A percentile compares a stretch with the other conserved stretches of the same genome.
Evolutionary conservation across 805 yeast genomes (phyloP).

Genomic region (Metschnikowia similis): DNA sequence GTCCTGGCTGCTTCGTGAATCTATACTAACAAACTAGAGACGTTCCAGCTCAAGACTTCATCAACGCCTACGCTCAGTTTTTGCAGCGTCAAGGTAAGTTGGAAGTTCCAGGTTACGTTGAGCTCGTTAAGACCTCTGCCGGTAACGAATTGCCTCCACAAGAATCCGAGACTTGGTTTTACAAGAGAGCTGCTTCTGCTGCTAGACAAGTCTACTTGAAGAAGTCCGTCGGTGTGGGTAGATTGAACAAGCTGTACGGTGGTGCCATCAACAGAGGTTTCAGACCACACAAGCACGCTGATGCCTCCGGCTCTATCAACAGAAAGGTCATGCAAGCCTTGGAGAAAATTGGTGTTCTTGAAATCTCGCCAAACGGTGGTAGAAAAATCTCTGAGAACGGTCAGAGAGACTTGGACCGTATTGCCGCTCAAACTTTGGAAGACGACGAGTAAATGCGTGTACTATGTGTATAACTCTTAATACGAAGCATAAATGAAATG

Average conservation of each 20-base stretch:
- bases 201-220: conserved; percentile 99
- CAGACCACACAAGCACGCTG: conserved; percentile 97
- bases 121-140: conserved; percentile 97
- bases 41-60: conserved; percentile 99
- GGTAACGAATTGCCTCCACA: conserved; percentile 99
- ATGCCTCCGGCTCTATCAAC: conserved; percentile 99
- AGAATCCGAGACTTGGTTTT: conserved; percentile 99
- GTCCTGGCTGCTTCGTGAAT: neutral
- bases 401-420: conserved; percentile 99
- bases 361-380: conserved; percentile 96
- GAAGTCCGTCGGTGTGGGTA: conserved; percentile 99
- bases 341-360: conserved; percentile 96
- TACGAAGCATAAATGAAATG: conserved; percentile 13
- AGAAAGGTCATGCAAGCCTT: conserved; percentile 97
- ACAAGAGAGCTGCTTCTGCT: conserved; percentile 99
- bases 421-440: conserved; percentile 98
- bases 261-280: conserved; percentile 98
- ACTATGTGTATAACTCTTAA: conserved; percentile 16
- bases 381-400: conserved; percentile 99
- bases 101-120: conserved; percentile 99
- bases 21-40: conserved; percentile 53
- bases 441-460: conserved; percentile 49
- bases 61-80: conserved; percentile 99
- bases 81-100: conserved; percentile 99
- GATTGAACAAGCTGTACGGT: conserved; percentile 98